Conservation (phyloP, 768 basidiomycete genomes). For the Phylloporus scabripes region DNA sequence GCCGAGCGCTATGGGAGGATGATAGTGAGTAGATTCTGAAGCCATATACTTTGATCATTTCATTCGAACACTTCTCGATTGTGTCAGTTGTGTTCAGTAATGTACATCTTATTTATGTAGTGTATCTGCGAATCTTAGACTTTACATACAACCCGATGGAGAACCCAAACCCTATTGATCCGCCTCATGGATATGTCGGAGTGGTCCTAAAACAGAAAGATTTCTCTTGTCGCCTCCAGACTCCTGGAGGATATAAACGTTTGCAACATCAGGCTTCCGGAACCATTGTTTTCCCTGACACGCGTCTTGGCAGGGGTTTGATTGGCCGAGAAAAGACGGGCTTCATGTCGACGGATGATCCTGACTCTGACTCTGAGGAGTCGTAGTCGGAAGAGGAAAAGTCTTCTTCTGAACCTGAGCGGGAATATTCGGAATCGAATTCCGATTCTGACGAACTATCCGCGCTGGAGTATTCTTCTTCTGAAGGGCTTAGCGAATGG, state of each 20-base stretch:
- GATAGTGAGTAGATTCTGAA: not conserved
- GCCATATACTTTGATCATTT: not conserved
- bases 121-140: constrained; percentile 2
- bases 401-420: constrained; percentile 10
- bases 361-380: constrained; percentile 11
- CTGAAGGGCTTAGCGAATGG: constrained; percentile 11
- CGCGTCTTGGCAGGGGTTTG: constrained; percentile 44
- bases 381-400: constrained; percentile 5
- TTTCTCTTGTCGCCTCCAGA: not conserved
- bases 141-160: not conserved
- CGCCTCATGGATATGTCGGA: not conserved
- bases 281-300: constrained; percentile 17
- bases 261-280: constrained; percentile 26
- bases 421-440: constrained; percentile 11
- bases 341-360: constrained; percentile 29
- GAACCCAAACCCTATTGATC: not conserved
- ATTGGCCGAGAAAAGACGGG: constrained; percentile 41
- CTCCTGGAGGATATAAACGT: not conserved
- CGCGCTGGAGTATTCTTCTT: constrained; percentile 4
- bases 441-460: constrained; percentile 11
- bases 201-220: not conserved
- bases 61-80: not conserved
- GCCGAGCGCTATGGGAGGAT: constrained; percentile 11
- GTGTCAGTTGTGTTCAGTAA: not conserved
- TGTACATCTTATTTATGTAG: constrained; percentile 5